Base-by-base conservation (phyloP, 2,329 filamentous ascomycete species). In the Erysiphe pulchra region DNA sequence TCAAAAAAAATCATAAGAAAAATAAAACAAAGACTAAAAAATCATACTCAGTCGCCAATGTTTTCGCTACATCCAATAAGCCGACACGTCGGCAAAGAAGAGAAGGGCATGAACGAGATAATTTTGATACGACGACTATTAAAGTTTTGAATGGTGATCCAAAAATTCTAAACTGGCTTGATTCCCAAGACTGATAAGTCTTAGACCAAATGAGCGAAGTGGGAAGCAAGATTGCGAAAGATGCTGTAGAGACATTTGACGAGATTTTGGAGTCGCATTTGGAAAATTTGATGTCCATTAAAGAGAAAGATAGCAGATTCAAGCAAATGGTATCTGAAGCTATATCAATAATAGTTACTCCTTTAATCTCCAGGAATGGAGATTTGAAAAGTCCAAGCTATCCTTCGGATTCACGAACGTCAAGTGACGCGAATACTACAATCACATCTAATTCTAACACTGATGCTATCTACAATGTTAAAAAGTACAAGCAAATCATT, bases 31-130 rank as follows among this genome's bases (percentile, higher is more conserved):
- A 24, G 6, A 3, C 20, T 24, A 24, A 24, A 24, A 24, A 24
- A 24, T 24, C 20, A 3, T 24, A 24, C 6, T 24, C 20, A 24
- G 20, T 45, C n/a, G 50, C 52, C 14, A 46, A 46, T 24, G 28
- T 55, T 14, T 52, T 55, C 46, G 54, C 53, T 48, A 51, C 49
- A 24, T 37, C 48, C 16, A 14, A 3, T 3, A 24, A 30, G 5
- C 51, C 50, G 43, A 20, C n/a, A 24, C 45, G 38, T 32, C 33
- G 33, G 11, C 45, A 41, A 20, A 43, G 44, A 13, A 50, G 49
- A 42, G 52, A 50, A 31, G 49, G 37, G 20, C 47, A 49, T 41
- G 47, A 50, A 14, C 32, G 47, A 24, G 50, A 46, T 17, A 47
- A 47, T 12, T 46, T 50, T 32, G 46, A 44, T 13, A 42, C 47